Percentiles rank a stretch among this genome's conserved stretches.
Conservation (phyloP, 2,329 filamentous ascomycete genomes). For the Dichotomopilus funicola region DNA sequence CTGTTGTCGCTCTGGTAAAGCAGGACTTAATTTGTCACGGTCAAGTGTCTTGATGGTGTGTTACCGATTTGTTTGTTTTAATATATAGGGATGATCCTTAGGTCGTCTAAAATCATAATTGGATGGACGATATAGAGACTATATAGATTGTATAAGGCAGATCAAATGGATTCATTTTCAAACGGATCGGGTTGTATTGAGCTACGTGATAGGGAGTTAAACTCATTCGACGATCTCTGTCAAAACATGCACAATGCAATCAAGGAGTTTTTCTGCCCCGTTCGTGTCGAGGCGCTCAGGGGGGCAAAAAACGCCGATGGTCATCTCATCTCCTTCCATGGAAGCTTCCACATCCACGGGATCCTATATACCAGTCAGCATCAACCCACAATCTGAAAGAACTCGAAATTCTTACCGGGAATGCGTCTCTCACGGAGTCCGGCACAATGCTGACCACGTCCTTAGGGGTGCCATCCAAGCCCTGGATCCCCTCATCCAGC, state of each 20-base stretch:
- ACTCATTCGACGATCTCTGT: neutral
- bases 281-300: neutral
- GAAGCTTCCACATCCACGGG: conserved; percentile 23
- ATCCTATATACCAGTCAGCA: conserved; percentile 6
- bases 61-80: too few species aligned
- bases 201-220: neutral
- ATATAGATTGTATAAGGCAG: neutral
- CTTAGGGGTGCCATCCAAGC: too few species aligned
- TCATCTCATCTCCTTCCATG: conserved; percentile 13
- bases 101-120: too few species aligned
- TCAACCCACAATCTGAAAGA: neutral
- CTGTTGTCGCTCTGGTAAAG: too few species aligned
- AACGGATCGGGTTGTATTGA: too few species aligned
- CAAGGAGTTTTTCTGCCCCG: conserved; percentile 7
- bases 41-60: too few species aligned
- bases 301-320: conserved; percentile 23
- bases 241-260: conserved; percentile 6
- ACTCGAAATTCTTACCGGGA: conserved; percentile 27
- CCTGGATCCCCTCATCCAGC: neutral
- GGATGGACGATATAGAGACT: too few species aligned
- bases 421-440: conserved; percentile 28
- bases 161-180: too few species aligned
- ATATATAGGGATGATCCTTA: too few species aligned
- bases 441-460: conserved; percentile 2
- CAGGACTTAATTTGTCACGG: too few species aligned